Evolutionary conservation across 1,284 basidiomycete genomes (phyloP).

Genomic region (Stygiomarasmius scandens): DNA sequence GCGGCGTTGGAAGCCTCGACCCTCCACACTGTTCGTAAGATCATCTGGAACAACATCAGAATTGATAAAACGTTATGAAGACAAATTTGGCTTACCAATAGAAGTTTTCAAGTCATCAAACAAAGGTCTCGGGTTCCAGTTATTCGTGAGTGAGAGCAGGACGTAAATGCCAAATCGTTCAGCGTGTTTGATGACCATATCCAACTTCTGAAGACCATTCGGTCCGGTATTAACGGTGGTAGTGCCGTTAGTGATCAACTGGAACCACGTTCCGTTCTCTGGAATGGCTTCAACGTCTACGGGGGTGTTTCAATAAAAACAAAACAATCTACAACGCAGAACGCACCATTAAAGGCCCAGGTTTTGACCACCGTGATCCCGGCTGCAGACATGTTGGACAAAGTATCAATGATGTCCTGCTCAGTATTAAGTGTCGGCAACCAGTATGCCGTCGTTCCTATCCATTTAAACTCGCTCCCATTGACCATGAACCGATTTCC

Average conservation of each 20-base stretch:
- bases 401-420: constrained; percentile 58
- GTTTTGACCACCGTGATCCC: constrained; percentile 66
- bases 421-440: constrained; percentile 55
- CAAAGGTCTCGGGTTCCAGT: constrained; percentile 56
- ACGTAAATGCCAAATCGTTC: constrained; percentile 62
- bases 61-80: neutral
- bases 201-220: constrained; percentile 70
- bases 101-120: constrained; percentile 29
- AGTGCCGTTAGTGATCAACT: constrained; percentile 48
- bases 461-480: constrained; percentile 46
- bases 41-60: constrained; percentile 2
- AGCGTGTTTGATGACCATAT: constrained; percentile 62
- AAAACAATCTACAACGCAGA: too few relatives aligned
- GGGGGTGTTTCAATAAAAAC: too few relatives aligned
- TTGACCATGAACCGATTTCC: constrained; percentile 53
- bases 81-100: constrained; percentile 6
- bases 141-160: constrained; percentile 69
- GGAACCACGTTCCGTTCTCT: constrained; percentile 61
- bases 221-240: constrained; percentile 59
- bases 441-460: constrained; percentile 75
- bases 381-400: constrained; percentile 56
- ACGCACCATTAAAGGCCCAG: constrained; percentile 65
- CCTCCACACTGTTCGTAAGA: constrained; percentile 18
- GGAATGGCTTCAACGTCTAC: constrained; percentile 57
- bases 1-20: constrained; percentile 25